phyloP scores from a whole-genome alignment of 805 yeast genomes.

The Wickerhamiella spandovensis region DNA sequence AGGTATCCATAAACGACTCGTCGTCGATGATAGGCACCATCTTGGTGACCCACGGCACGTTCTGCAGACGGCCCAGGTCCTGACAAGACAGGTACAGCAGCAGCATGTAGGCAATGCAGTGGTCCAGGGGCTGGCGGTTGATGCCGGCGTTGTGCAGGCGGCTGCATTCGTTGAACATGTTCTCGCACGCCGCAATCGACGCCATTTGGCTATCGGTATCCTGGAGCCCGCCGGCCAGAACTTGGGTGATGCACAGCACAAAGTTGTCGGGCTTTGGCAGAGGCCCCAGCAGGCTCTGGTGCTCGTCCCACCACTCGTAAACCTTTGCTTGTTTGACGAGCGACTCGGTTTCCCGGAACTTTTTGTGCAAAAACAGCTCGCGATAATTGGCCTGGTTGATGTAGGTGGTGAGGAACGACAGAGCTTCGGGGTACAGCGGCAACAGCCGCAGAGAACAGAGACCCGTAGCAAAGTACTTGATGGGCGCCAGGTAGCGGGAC shows the following conservation, averaged over 20 bases:
- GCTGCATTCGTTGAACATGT: neutral
- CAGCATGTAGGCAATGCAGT: neutral
- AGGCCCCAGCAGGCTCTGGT: neutral
- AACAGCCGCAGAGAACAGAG: neutral
- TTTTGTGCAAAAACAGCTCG: neutral
- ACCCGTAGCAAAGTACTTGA: neutral
- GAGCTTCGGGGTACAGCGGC: conserved; percentile 1
- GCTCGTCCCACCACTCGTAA: neutral
- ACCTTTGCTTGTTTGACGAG: neutral
- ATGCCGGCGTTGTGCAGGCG: neutral
- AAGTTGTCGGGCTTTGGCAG: neutral
- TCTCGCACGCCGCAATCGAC: neutral
- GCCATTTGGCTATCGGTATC: conserved; percentile 2
- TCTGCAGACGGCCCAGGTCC: conserved; percentile 2
- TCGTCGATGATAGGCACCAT: neutral
- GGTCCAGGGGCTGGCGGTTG: neutral
- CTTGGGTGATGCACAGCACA: neutral
- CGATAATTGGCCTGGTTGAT: neutral
- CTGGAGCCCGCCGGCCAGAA: conserved; percentile 1
- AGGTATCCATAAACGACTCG: conserved; percentile 1
- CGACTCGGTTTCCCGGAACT: neutral
- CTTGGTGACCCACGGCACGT: neutral
- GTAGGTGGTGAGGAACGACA: neutral
- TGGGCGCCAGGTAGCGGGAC: neutral
- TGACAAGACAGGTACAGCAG: conserved; percentile 1